Evolutionary conservation across 2,329 filamentous ascomycete genomes (phyloP), one percentile per base, ranked within the genome.

Genomic region (Incumbomyces lentus): DNA sequence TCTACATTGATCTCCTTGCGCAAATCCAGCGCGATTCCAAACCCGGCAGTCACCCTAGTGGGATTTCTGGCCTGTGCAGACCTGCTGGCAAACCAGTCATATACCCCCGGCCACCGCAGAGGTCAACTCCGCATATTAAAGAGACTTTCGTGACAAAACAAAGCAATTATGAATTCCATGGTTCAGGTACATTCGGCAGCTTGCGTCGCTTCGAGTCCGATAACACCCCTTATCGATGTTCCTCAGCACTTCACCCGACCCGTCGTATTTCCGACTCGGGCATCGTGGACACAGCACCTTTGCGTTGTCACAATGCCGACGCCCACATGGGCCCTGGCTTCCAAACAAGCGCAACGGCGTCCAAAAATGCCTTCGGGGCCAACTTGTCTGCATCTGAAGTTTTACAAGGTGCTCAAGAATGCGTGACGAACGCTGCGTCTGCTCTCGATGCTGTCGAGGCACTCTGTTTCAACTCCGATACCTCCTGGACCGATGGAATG

Each of bases 401-500:
- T 10, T 35, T 44, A 29, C n/a, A 13, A n/a, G 18, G 41, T 17
- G 22, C 14, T 13, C 18, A 35, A 13, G 31, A 35, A 14, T 30
- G 16, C 11, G 29, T 30, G 17, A 33, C 18, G 4, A 44, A 29
- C 29, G 86, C 86, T 7, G 75, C 72, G 39, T 70, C 75, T 6
- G 84, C 84, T 2, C 65, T 94, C 16, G 78, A 85, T 32, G 78
- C 87, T 58, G 71, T 95, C 16, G 80, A 78, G 13, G 78, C 73
- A 52, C 67, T 93, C 6, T 94, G 87, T 60, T 79, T 84, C 57
- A 82, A 90, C 61, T 86, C 82, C 58, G 75, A 74, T 8, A 92
- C 86, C 85, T 77, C 80, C 56, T 98, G 92, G 92, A 76, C 88
- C 44, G 90, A 96, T 60, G 92, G 92, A 2, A 89, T 96, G 71